phyloP scores from a whole-genome alignment of 257 asterid species.

The Paulownia fortunei region DNA sequence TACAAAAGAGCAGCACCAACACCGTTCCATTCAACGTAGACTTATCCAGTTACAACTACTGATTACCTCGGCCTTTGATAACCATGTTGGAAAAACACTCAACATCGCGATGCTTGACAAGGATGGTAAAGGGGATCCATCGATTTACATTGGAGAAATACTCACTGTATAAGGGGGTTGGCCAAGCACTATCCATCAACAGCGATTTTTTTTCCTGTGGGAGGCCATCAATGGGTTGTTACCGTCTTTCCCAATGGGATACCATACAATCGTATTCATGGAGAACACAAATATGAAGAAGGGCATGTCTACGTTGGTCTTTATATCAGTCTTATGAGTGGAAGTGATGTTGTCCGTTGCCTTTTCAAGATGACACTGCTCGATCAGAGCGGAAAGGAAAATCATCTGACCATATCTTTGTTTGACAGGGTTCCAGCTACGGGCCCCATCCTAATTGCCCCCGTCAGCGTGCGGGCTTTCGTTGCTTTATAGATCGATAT shows the following conservation, averaged over 20 bases:
- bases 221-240: conserved; percentile 4
- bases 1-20: too few relatives aligned
- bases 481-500: background rate
- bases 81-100: too few relatives aligned
- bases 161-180: background rate
- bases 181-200: background rate
- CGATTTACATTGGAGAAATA: conserved; percentile 14
- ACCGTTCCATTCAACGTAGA: too few relatives aligned
- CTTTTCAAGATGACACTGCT: background rate
- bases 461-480: background rate
- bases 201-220: background rate
- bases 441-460: background rate
- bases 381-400: background rate
- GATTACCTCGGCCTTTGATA: too few relatives aligned
- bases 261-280: background rate
- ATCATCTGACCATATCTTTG: background rate
- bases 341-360: background rate
- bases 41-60: too few relatives aligned
- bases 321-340: background rate
- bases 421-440: background rate
- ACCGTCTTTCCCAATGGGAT: background rate
- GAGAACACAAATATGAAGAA: too few relatives aligned
- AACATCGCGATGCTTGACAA: too few relatives aligned
- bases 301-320: background rate
- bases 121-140: background rate